These are phyloP conservation scores for Cercophora newfieldiana DNA, from an alignment of 495 filamentous ascomycete genomes.

Conservation along the genomic window DNA sequence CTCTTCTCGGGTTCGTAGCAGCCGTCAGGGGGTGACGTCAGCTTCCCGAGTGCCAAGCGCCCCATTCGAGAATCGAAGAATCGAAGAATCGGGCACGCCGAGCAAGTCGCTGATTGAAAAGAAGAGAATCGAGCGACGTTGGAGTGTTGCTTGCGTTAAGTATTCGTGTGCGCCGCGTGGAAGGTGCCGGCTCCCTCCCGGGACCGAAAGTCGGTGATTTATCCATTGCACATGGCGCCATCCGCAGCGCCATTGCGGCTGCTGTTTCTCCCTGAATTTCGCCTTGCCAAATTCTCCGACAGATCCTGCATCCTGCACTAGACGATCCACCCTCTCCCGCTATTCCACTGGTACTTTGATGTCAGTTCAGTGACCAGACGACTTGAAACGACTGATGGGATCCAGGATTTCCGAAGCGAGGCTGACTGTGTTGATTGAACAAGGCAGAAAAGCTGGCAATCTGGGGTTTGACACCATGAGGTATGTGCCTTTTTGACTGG, in stretches of 20 bases:
- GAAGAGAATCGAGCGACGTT: not conserved
- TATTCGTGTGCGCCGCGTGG: not conserved
- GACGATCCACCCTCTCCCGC: not conserved
- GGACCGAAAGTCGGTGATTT: not conserved
- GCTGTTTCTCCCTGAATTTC: not conserved
- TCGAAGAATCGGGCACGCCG: not conserved
- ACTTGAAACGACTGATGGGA: not conserved
- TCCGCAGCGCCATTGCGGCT: not conserved
- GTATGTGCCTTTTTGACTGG: too few relatives aligned
- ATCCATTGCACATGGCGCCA: not conserved
- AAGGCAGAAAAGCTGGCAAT: not conserved
- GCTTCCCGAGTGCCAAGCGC: not conserved
- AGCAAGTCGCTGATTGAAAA: not conserved
- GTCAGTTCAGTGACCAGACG: not conserved
- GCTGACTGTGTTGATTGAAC: slow-evolving; percentile 3
- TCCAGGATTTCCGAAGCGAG: not conserved
- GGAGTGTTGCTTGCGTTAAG: not conserved
- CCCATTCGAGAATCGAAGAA: not conserved
- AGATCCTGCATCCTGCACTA: not conserved
- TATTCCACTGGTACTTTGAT: not conserved
- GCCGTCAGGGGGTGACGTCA: not conserved
- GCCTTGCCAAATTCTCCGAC: not conserved
- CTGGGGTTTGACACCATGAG: not conserved
- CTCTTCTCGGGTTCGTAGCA: not conserved
- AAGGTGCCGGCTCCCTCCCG: not conserved